Evolutionary conservation across 129 eudicot genomes (phyloP).

Genomic region (Glebionis coronaria): DNA sequence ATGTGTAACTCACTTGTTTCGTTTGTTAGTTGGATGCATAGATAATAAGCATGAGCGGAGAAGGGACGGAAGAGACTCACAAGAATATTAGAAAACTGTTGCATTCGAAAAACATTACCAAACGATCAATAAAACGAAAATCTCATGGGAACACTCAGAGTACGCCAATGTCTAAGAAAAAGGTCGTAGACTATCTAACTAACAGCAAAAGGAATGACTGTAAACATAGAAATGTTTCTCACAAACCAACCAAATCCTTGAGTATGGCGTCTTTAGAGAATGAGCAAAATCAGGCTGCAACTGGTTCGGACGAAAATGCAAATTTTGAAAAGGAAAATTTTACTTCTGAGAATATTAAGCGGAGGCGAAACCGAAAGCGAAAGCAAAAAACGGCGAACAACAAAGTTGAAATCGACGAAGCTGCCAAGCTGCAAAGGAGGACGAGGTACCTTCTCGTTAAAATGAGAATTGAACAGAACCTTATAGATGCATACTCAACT

Average conservation of each 20-base stretch:
- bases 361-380: constrained; percentile 48
- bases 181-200: constrained; percentile 23
- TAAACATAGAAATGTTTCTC: constrained; percentile 33
- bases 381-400: constrained; percentile 34
- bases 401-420: constrained; percentile 66
- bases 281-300: constrained; percentile 27
- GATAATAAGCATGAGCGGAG: constrained; percentile 40
- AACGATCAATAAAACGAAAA: constrained; percentile 40
- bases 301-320: constrained; percentile 24
- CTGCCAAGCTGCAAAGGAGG: constrained; percentile 74
- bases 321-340: constrained; percentile 27
- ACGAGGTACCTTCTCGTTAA: constrained; percentile 76
- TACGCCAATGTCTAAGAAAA: constrained; percentile 35
- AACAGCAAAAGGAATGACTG: constrained; percentile 33
- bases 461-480: constrained; percentile 88
- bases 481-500: constrained; percentile 86
- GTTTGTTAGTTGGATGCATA: constrained; percentile 29
- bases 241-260: constrained; percentile 31
- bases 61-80: constrained; percentile 28
- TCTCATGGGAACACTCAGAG: constrained; percentile 26
- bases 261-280: constrained; percentile 32
- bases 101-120: constrained; percentile 35
- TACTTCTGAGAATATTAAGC: constrained; percentile 35
- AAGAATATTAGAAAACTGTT: constrained; percentile 25
- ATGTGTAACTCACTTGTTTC: constrained; percentile 10